phyloP scores from a whole-genome alignment of 2,329 filamentous ascomycete species.

The Apiospora saccharicola region DNA sequence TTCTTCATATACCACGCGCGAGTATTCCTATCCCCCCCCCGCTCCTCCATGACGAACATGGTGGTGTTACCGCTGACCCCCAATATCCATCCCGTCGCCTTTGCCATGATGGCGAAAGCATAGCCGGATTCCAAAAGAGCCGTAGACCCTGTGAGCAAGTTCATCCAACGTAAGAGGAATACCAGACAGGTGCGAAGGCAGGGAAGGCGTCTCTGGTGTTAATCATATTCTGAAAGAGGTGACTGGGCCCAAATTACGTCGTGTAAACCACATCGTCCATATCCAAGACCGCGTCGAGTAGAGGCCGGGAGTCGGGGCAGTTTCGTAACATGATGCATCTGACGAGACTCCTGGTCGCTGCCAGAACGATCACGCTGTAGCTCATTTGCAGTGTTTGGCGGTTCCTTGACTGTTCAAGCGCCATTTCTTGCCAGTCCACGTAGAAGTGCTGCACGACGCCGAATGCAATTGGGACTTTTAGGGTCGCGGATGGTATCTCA shows the following conservation, averaged over 20 bases:
- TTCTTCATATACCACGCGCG: no score
- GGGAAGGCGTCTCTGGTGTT: no score
- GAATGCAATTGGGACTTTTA: not conserved
- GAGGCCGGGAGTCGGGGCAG: not conserved
- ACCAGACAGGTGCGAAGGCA: no score
- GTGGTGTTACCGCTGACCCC: no score
- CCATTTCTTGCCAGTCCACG: not conserved
- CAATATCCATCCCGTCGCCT: no score
- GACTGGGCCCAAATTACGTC: not conserved
- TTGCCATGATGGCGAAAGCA: no score
- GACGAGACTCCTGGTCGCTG: not conserved
- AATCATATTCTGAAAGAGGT: no score
- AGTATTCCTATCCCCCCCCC: no score
- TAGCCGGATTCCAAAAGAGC: no score
- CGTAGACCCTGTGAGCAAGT: no score
- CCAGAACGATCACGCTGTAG: not conserved
- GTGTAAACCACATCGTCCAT: not conserved
- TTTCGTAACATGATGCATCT: not conserved
- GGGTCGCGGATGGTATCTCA: not conserved
- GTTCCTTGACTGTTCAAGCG: not conserved
- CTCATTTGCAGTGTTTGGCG: not conserved
- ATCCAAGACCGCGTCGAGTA: not conserved
- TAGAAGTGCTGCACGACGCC: not conserved
- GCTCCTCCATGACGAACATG: no score
- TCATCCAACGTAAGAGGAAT: no score